Evolutionary conservation across 2,329 filamentous ascomycete genomes (phyloP), one percentile per base, ranked within the genome.

Genomic region (Cladosporium oxysporum): DNA sequence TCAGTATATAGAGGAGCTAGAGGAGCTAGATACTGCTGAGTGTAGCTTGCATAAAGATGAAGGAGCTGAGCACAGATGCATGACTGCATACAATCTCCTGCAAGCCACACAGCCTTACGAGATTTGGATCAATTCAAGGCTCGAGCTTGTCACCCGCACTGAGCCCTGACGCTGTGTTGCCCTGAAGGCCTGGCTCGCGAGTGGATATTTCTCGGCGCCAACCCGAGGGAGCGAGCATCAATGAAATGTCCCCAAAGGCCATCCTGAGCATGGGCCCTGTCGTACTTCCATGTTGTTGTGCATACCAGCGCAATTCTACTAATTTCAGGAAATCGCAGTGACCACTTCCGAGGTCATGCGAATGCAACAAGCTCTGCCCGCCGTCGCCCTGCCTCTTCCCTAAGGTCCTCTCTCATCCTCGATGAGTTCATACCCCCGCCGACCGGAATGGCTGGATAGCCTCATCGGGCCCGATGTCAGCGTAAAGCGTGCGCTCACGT

Each of bases 181-280:
- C 55, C 31, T 58, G 55, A 33, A 29, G 28, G 37, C 23, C 28
- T 31, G 37, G 41, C 58, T 28, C 11, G n/a, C 10, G 4, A n/a
- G 59, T 53, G 50, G 61, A 57, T 63, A 26, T 63, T 63, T 63
- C 61, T 63, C 61, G 61, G 61, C 61, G 61, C 60, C 60, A 62
- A 53, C 60, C n/a, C 52, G 61, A 63, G 55, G 50, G 35, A 29
- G 26, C 58, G 21, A 53, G 31, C 55, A 63, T 63, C 28, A 44
- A 63, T 63, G 23, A 63, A 29, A 63, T 63, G 61, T 57, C n/a
- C 5, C 41, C 35, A 50, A 62, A 35, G 59, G 21, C 59, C 33
- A 47, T 37, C 6, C n/a, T 47, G 57, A 58, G 57, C 57, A 59
- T 59, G 37, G 33, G 21, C 33, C 57, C 16, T 5, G 37, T 47